Conservation (phyloP, 495 filamentous ascomycete genomes). For the Xylaria flabelliformis region DNA sequence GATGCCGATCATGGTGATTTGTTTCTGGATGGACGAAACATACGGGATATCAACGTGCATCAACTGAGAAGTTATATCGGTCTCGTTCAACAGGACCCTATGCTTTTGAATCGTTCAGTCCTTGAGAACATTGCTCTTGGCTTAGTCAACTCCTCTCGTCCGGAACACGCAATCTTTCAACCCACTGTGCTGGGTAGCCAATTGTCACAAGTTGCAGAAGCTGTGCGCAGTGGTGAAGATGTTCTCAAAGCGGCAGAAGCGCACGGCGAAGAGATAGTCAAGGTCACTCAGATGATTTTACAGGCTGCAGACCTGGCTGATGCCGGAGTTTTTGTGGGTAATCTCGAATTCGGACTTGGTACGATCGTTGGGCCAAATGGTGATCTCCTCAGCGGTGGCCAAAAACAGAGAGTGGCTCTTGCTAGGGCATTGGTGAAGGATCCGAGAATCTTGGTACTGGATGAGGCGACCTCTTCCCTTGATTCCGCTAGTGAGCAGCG, state of each 20-base stretch:
- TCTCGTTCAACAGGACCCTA: conserved; percentile 72
- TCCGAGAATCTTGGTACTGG: conserved; percentile 57
- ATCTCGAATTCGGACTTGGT: conserved; percentile 50
- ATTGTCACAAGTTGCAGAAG: conserved; percentile 33
- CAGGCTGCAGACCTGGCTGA: conserved; percentile 47
- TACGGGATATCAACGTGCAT: conserved; percentile 62
- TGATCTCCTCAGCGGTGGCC: conserved; percentile 59
- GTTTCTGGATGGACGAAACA: conserved; percentile 58
- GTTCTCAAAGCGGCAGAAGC: conserved; percentile 34
- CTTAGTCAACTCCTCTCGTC: conserved; percentile 62
- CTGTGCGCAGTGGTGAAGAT: conserved; percentile 36
- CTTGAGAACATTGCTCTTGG: conserved; percentile 74
- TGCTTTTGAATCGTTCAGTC: conserved; percentile 68
- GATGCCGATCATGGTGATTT: conserved; percentile 54
- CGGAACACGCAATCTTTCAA: conserved; percentile 46
- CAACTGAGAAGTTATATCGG: conserved; percentile 63
- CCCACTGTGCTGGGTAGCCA: conserved; percentile 33
- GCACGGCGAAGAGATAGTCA: conserved; percentile 32
- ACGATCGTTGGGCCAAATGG: conserved; percentile 57
- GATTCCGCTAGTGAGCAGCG: conserved; percentile 61
- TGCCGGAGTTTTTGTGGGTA: conserved; percentile 45
- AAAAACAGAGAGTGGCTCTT: conserved; percentile 69
- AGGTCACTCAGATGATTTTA: conserved; percentile 43
- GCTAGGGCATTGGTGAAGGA: conserved; percentile 58
- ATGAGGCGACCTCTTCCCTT: conserved; percentile 62